These are phyloP conservation scores for Imleria badia DNA, from an alignment of 768 basidiomycete species.

Conservation along the genomic window DNA sequence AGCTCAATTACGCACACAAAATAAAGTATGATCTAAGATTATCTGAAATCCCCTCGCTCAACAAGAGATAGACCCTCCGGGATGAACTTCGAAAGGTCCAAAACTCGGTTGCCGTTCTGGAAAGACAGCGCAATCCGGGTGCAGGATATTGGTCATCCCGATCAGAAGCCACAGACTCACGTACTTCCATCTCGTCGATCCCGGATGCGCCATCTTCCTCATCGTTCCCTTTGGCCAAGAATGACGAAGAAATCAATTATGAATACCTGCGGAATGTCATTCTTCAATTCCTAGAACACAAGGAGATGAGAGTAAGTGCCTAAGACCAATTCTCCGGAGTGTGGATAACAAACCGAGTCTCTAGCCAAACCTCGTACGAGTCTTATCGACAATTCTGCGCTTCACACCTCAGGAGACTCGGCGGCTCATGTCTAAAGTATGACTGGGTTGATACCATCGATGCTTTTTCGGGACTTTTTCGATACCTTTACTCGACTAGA, in stretches of 20 bases:
- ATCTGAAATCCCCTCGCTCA: conserved; percentile 4
- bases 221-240: conserved; percentile 35
- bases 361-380: conserved; percentile 86
- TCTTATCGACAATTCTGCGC: conserved; percentile 86
- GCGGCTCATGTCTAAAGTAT: conserved; percentile 84
- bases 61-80: conserved; percentile 65
- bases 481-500: neutral
- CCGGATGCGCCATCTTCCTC: conserved; percentile 39
- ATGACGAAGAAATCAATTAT: conserved; percentile 90
- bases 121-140: conserved; percentile 89
- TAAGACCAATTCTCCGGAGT: neutral
- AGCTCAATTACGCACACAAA: conserved; percentile 65
- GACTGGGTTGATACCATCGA: conserved; percentile 13
- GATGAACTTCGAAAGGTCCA: conserved; percentile 97
- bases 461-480: neutral
- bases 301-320: conserved; percentile 89
- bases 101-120: conserved; percentile 85
- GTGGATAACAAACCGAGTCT: conserved; percentile 4
- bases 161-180: conserved; percentile 32
- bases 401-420: conserved; percentile 97
- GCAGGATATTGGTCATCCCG: conserved; percentile 86
- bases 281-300: conserved; percentile 95
- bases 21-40: conserved; percentile 58
- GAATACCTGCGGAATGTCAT: conserved; percentile 97
- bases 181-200: conserved; percentile 43